Base-by-base conservation (phyloP, 345 rosid genomes). In the Eucalyptus coolabah region DNA sequence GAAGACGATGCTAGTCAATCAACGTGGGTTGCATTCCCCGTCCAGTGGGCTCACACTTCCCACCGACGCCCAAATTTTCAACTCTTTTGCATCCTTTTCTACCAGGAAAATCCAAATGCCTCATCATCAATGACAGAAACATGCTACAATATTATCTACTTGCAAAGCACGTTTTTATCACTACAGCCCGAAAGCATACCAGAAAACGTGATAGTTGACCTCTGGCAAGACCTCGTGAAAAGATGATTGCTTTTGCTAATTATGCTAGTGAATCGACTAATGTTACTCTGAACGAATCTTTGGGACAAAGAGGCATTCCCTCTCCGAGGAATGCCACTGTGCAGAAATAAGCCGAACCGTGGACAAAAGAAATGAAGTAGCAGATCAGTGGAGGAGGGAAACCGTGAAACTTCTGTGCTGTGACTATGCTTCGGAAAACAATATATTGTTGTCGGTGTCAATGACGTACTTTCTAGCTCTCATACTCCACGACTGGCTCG, bases 401-500 rank as follows among this genome's bases (percentile, higher is more conserved):
- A 77, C 16, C 14, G 9, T 2, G 45, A 6, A 37, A 42, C 45
- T 77, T 37, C 83, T 37, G 83, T 1, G 28, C 47, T 6, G 87
- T 19, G 28, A 67, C 51, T 69, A 26, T 44, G 28, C 50, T 34
- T 51, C 10, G 24, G 42, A 40, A 88, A 56, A 21, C 59, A 54
- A 13, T 81, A 85, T 53, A 77, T 51, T 90, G 34, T 32, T 42
- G 86, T n/a, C 30, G 14, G 86, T 34, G 82, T 17, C 77, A 12
- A 44, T 85, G n/a, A 72, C 12, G 23, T 56, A 42, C 63, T 65
- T 60, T 80, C 93, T 95, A 97, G 92, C 95, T 95, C 93, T 93
- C 95, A 40, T 98, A 98, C 87, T 96, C 97, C 8, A 88, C 40
- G 87, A 90, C 87, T 59, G 95, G 87, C 83, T 93, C 96, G 50